Conservation (phyloP, 805 yeast species). For the Wickerhamiella azymoides region DNA sequence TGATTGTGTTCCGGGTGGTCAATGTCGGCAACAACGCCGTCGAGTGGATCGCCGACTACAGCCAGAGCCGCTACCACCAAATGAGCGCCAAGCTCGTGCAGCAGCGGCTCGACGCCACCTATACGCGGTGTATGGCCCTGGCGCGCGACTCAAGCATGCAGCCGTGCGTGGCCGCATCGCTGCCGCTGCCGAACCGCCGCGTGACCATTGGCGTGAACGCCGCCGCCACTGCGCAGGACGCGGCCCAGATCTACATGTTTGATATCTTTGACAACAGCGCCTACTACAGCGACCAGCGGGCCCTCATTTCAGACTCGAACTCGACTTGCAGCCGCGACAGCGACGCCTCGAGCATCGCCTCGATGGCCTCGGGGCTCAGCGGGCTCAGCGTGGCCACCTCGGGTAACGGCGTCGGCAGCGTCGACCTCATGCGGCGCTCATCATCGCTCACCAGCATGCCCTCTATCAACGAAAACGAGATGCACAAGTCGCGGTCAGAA, state of each 20-base stretch:
- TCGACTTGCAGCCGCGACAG: conserved; percentile 4
- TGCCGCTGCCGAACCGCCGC: conserved; percentile 22
- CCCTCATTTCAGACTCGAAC: neutral
- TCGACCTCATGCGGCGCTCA: neutral
- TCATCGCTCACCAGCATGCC: conserved; percentile 7
- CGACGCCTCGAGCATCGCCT: conserved; percentile 3
- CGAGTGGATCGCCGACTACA: conserved; percentile 17
- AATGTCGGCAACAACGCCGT: conserved; percentile 20
- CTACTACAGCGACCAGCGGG: conserved; percentile 15
- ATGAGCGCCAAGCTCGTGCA: conserved; percentile 19
- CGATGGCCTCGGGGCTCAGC: neutral
- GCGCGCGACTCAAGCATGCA: conserved; percentile 8
- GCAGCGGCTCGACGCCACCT: conserved; percentile 16
- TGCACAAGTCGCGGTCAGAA: conserved; percentile 1
- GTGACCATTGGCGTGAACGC: conserved; percentile 19
- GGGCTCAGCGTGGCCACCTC: neutral
- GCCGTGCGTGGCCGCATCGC: conserved; percentile 17
- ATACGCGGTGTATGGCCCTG: conserved; percentile 12
- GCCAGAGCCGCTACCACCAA: conserved; percentile 19
- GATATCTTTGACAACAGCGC: conserved; percentile 29
- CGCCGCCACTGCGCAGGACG: conserved; percentile 12
- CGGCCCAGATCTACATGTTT: conserved; percentile 22
- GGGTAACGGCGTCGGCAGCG: neutral
- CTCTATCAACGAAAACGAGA: neutral
- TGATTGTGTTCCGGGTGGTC: conserved; percentile 52